phyloP scores from a whole-genome alignment of 768 basidiomycete species.

The Tephrocybe sp. region DNA sequence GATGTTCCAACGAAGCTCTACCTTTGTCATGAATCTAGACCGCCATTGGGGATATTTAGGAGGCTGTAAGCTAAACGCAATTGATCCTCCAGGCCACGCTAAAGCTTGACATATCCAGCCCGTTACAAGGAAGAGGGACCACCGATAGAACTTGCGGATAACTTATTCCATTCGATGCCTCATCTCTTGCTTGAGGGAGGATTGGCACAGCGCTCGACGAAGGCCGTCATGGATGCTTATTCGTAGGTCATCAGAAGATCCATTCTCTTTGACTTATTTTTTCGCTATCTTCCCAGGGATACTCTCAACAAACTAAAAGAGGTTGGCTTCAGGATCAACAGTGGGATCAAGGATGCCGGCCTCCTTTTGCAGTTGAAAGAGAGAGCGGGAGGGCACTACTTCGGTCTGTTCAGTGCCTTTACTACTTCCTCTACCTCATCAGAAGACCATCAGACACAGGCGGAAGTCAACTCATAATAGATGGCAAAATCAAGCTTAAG shows the following conservation, averaged over 20 bases:
- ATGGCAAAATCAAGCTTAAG: constrained; percentile 74
- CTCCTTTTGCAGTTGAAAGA: constrained; percentile 29
- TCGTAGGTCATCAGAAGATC: constrained; percentile 24
- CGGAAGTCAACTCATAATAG: constrained; percentile 57
- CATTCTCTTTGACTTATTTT: neutral
- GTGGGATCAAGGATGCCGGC: constrained; percentile 40
- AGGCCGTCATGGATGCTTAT: constrained; percentile 32
- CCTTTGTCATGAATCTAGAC: constrained; percentile 43
- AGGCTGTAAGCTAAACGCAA: constrained; percentile 17
- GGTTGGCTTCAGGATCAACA: constrained; percentile 45
- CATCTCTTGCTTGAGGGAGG: constrained; percentile 23
- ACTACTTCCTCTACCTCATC: neutral
- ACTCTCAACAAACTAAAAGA: constrained; percentile 2
- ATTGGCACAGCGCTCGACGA: constrained; percentile 15
- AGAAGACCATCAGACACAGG: constrained; percentile 45
- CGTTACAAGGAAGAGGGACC: constrained; percentile 47
- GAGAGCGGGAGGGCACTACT: constrained; percentile 38
- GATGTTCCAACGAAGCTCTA: constrained; percentile 51
- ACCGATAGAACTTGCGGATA: constrained; percentile 46
- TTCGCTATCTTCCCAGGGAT: neutral
- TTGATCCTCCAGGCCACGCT: neutral
- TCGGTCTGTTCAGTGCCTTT: constrained; percentile 23
- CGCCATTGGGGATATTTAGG: constrained; percentile 34
- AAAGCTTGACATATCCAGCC: constrained; percentile 11
- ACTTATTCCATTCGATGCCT: constrained; percentile 44